phyloP scores from a whole-genome alignment of 495 filamentous ascomycete genomes.

The Penicillium simplicissimum region DNA sequence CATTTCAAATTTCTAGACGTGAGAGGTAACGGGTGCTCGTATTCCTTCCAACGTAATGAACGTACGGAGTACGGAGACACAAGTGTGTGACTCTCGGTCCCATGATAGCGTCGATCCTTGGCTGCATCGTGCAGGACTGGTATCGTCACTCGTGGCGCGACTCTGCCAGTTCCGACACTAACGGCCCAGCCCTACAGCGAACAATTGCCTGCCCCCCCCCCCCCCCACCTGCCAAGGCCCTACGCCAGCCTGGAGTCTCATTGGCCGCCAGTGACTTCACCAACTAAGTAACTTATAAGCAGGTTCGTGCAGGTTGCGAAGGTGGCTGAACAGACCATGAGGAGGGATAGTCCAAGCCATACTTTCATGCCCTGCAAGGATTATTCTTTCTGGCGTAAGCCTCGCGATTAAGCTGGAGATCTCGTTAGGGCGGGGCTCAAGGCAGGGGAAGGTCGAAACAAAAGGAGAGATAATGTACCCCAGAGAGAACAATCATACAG shows the following conservation, averaged over 20 bases:
- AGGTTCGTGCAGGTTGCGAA: constrained; percentile 2
- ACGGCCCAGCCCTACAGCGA: constrained; percentile 28
- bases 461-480: neutral
- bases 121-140: neutral
- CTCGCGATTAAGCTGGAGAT: neutral
- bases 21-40: neutral
- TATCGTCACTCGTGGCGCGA: constrained; percentile 14
- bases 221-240: constrained; percentile 28
- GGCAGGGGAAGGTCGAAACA: neutral
- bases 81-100: neutral
- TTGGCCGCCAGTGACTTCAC: constrained; percentile 27
- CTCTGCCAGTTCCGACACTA: constrained; percentile 6
- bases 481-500: neutral
- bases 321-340: neutral
- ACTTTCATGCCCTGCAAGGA: neutral
- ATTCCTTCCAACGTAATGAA: neutral
- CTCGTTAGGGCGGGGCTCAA: neutral
- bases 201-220: neutral
- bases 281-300: neutral
- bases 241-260: constrained; percentile 5
- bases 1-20: too few relatives aligned
- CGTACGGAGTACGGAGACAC: too few relatives aligned
- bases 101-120: constrained; percentile 1
- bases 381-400: neutral
- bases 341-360: neutral